Evolutionary conservation across 2,329 filamentous ascomycete species (phyloP), one percentile per base, ranked within the genome.

Genomic region (Cytospora schulzeri): DNA sequence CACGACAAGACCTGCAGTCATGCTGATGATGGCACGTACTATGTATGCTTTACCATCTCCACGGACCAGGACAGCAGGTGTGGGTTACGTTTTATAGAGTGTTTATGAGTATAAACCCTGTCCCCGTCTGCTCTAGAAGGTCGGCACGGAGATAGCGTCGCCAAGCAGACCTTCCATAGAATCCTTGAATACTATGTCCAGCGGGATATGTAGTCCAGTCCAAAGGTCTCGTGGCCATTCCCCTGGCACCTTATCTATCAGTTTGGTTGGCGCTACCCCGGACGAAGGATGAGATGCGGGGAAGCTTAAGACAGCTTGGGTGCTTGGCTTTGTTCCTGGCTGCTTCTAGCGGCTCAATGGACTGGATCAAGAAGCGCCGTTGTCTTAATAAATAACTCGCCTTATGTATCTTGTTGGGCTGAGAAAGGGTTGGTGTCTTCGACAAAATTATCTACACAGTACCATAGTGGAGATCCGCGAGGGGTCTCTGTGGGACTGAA

Each of bases 241-340:
- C n/a, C n/a, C n/a, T n/a, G n/a, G n/a, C 62, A 54, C 50, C 51
- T 55, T 56, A 22, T 35, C 54, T 45, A 58, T 63, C 51, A 35
- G 17, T 50, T 19, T 28, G 24, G 51, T 28, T 57, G 35, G 55
- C 62, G 59, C 59, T 63, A 66, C 60, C 60, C 63, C 60, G 52
- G 63, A 35, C 51, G 63, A 56, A 62, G 63, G 56, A 58, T 52
- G 55, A 14, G 33, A 52, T 61, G 64, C 62, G 64, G 64, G 64
- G 64, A 63, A 63, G 60, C 51, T 41, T 56, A 56, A 50, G 48
- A 51, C 17, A 31, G 56, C 56, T 63, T 35, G 63, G 63, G 54
- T 65, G 60, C 56, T 63, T 28, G 63, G 63, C 60, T 65, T 57
- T 57, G 59, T 60, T 52, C n/a, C 19, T 62, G 62, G 57, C 57